Conservation (phyloP, 2,329 filamentous ascomycete species). For the Aspergillus luchuensis region DNA sequence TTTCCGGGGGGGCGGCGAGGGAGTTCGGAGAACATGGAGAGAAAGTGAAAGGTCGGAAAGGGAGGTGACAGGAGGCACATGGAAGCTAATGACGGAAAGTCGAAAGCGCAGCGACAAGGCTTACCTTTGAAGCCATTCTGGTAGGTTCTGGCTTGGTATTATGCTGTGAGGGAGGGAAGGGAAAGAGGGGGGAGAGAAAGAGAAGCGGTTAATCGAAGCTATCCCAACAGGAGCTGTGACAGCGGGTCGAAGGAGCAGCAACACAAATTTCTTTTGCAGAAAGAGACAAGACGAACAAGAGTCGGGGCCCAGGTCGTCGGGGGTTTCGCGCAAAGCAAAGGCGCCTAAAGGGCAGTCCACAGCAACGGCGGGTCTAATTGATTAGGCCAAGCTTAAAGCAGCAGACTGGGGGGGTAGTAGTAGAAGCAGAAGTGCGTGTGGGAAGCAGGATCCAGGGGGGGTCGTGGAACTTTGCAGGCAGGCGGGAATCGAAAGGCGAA, state of each 20-base stretch:
- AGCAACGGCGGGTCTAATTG: slow-evolving; percentile 31
- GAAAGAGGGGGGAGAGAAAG: slow-evolving; percentile 5
- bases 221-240: slow-evolving; percentile 25
- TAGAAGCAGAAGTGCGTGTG: not conserved
- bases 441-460: slow-evolving; percentile 23
- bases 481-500: slow-evolving; percentile 20
- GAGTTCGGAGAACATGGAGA: slow-evolving; percentile 1
- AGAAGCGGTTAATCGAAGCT: slow-evolving; percentile 26
- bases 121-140: slow-evolving; percentile 36
- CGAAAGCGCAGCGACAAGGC: slow-evolving; percentile 11
- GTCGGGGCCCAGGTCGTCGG: slow-evolving; percentile 31
- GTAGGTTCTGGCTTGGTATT: slow-evolving; percentile 17
- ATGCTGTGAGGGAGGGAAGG: slow-evolving; percentile 14
- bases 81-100: not conserved
- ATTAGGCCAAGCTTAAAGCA: slow-evolving; percentile 33
- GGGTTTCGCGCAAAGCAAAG: slow-evolving; percentile 28
- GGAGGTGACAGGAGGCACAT: slow-evolving; percentile 13
- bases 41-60: slow-evolving; percentile 3
- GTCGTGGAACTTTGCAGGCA: slow-evolving; percentile 24
- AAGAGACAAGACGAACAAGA: slow-evolving; percentile 22
- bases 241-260: slow-evolving; percentile 27
- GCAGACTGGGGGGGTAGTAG: slow-evolving; percentile 18
- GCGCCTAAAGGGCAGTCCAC: slow-evolving; percentile 29
- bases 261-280: slow-evolving; percentile 32
- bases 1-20: not conserved